These are phyloP conservation scores for Rhizophora apiculata DNA, from an alignment of 345 rosid genomes.

Conservation along the genomic window DNA sequence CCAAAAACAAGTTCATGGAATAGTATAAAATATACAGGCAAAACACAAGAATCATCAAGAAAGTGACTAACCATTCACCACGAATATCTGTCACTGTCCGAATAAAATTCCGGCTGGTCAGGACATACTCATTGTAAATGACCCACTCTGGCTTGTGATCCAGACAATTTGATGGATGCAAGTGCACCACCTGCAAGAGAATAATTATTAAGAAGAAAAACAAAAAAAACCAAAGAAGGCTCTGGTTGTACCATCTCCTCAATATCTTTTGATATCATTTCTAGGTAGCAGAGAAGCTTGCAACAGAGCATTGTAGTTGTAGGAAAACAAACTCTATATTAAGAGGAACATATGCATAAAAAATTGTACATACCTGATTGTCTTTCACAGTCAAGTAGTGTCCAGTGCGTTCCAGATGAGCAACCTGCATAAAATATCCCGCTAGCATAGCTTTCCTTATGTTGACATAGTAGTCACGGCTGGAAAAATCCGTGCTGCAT, in stretches of 20 bases:
- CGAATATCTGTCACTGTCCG: constrained; percentile 89
- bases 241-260: not conserved
- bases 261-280: too few species aligned
- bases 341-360: not conserved
- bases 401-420: constrained; percentile 82
- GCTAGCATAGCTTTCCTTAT: constrained; percentile 86
- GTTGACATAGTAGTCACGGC: constrained; percentile 88
- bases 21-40: not conserved
- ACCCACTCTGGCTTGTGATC: constrained; percentile 16
- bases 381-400: constrained; percentile 94
- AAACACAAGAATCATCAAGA: not conserved
- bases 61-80: constrained; percentile 78
- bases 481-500: constrained; percentile 30
- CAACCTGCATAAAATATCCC: constrained; percentile 96
- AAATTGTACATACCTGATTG: constrained; percentile 57
- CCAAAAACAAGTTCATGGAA: too few species aligned
- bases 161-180: constrained; percentile 9
- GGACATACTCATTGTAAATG: constrained; percentile 9
- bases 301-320: not conserved
- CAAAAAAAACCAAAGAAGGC: not conserved
- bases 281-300: not conserved
- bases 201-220: not conserved
- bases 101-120: constrained; percentile 67
- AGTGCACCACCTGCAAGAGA: constrained; percentile 1
- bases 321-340: not conserved